These are phyloP conservation scores for Colletotrichum echinochloae DNA, from an alignment of 2,329 filamentous ascomycete species.

Conservation along the genomic window DNA sequence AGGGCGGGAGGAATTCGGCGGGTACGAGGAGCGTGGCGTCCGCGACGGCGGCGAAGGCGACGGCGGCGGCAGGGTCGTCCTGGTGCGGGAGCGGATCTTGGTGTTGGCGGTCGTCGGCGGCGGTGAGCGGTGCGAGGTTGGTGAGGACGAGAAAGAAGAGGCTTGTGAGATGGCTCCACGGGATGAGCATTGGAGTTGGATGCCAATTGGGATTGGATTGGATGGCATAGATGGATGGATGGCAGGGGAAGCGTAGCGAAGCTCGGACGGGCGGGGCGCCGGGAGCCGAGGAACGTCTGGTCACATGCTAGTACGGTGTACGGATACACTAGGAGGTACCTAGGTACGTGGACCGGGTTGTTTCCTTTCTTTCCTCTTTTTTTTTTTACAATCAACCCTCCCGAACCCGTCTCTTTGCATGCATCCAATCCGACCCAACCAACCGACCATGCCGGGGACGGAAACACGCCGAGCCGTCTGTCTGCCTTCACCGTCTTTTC, in stretches of 20 bases:
- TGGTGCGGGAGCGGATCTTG: constrained; percentile 7
- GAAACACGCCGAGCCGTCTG: no score
- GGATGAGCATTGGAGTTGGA: constrained; percentile 12
- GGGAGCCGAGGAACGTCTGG: no score
- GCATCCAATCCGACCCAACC: not conserved
- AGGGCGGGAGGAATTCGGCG: not conserved
- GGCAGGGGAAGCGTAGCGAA: constrained; percentile 1
- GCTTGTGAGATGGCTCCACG: constrained; percentile 3
- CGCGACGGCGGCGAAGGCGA: constrained; percentile 12
- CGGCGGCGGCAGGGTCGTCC: not conserved
- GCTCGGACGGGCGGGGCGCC: constrained; percentile 2
- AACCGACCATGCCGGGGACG: not conserved
- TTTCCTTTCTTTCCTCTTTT: no score
- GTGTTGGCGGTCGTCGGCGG: not conserved
- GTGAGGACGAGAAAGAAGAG: constrained; percentile 4
- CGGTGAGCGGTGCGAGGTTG: not conserved
- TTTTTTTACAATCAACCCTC: no score
- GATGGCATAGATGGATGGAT: no score
- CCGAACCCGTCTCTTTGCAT: not conserved
- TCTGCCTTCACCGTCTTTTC: not conserved
- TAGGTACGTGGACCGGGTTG: no score
- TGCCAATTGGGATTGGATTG: not conserved
- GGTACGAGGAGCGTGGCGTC: not conserved
- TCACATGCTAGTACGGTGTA: no score
- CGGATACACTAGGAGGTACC: no score